phyloP scores from a whole-genome alignment of 805 yeast species.

The Metschnikowia dekortorum region DNA sequence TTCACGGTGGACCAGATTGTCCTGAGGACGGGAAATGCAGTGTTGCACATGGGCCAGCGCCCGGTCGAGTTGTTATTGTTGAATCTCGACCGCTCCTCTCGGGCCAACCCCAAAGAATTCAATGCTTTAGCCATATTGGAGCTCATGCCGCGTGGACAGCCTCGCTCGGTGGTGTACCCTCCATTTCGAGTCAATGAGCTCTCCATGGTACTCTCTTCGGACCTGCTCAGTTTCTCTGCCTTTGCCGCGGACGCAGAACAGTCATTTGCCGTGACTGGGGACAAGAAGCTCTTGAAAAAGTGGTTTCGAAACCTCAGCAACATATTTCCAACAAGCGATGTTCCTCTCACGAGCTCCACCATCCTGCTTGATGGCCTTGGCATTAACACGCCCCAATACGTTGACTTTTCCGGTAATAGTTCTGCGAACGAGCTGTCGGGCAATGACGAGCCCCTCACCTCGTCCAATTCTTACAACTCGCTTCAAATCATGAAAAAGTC shows the following conservation, averaged over 20 bases:
- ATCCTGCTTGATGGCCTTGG: conserved; percentile 15
- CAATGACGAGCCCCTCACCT: background rate
- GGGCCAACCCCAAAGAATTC: conserved; percentile 11
- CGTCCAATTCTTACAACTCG: conserved; percentile 1
- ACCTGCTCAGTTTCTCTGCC: conserved; percentile 17
- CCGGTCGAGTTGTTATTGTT: conserved; percentile 33
- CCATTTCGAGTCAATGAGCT: conserved; percentile 40
- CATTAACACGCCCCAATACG: conserved; percentile 11
- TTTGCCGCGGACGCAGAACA: conserved; percentile 6
- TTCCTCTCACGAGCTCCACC: conserved; percentile 7
- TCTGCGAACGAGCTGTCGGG: conserved; percentile 5
- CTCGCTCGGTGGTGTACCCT: conserved; percentile 36
- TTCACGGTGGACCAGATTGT: conserved; percentile 35
- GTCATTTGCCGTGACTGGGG: conserved; percentile 17
- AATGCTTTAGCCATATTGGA: conserved; percentile 37
- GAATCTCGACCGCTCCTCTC: conserved; percentile 18
- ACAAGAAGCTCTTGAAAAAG: conserved; percentile 15
- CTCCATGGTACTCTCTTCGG: conserved; percentile 18
- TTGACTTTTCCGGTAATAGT: background rate
- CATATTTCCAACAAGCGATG: conserved; percentile 30
- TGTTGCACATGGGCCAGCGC: conserved; percentile 15
- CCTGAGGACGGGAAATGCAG: conserved; percentile 26
- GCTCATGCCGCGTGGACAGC: conserved; percentile 15
- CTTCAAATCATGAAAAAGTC: conserved; percentile 12
- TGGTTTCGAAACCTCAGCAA: conserved; percentile 31